These are phyloP conservation scores for Scheffersomyces segobiensis DNA, from an alignment of 1,139 yeast genomes.

Conservation along the genomic window DNA sequence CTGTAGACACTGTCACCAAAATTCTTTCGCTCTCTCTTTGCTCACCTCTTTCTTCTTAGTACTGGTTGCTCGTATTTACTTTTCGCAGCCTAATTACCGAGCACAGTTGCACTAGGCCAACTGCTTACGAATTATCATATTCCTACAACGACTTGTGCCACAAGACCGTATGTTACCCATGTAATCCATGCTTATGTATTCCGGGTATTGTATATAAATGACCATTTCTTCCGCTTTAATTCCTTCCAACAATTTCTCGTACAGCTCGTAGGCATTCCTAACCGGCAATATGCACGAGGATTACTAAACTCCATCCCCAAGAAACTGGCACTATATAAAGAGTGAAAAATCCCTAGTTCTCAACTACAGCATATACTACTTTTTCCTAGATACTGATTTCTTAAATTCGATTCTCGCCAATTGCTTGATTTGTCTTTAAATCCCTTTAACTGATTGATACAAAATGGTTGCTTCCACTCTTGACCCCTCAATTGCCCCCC, in stretches of 20 bases:
- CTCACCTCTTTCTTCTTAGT: neutral
- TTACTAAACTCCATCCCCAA: neutral
- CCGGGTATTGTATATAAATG: too few relatives aligned
- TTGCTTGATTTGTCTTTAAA: neutral
- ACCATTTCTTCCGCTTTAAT: neutral
- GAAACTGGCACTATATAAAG: conserved; percentile 5
- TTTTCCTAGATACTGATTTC: neutral
- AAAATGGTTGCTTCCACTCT: conserved; percentile 1
- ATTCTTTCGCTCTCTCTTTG: neutral
- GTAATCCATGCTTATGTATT: neutral
- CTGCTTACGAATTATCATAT: neutral
- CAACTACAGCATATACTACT: neutral
- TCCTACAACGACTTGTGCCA: neutral
- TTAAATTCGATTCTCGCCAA: neutral
- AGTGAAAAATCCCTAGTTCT: neutral
- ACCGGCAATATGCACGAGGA: neutral
- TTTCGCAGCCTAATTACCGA: neutral
- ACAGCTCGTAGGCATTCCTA: neutral
- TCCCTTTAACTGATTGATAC: neutral
- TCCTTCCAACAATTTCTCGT: neutral
- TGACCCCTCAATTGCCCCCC: conserved; percentile 6
- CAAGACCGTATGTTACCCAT: neutral
- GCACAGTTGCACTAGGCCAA: neutral
- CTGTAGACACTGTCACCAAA: too few relatives aligned
- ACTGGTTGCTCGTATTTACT: neutral